Evolutionary conservation across 208 protist species (phyloP), one percentile per base, ranked within the genome.

Genomic region (Leishmania arabica): DNA sequence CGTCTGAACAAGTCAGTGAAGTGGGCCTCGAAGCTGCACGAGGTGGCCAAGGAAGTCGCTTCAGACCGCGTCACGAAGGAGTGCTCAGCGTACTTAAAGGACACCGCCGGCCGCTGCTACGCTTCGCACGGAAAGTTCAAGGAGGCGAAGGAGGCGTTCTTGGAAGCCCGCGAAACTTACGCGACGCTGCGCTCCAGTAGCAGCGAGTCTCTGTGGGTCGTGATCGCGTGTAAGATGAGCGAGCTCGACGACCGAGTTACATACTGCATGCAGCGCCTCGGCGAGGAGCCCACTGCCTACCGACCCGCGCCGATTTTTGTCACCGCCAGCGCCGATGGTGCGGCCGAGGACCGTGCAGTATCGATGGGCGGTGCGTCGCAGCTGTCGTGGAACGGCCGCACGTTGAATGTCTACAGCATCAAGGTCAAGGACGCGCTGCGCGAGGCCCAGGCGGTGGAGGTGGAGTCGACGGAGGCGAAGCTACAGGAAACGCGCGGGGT

Each of bases 1-100:
- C 86, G 91, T 1, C 87, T 97, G 42, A 97, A 97, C 83, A 97
- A 97, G 86, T 89, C 92, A 7, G 90, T 93, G 7, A 91, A 93
- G 77, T 97, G 92, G 92, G 89, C 89, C 0, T n/a, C 83, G 54
- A 92, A 95, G 86, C 80, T 96, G 77, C 45, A 68, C 3, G 77
- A 69, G 37, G 84, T 96, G 45, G 91, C 90, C 42, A 75, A 77
- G 40, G 86, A 83, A 24, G 94, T 95, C 1, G 92, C 86, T n/a
- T 80, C 85, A 15, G 72, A 84, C 56, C 88, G 93, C 11, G 79
- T 95, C 47, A 66, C 86, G 74, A 37, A 75, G 74, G 91, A 95
- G 86, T 91, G 87, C 74, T 81, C 60, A 40, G 94, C 91, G 8
- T 97, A 97, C 85, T 56, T 83, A 37, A 66, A 87, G 66, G 94